phyloP scores from a whole-genome alignment of 495 filamentous ascomycete species.

The Eremomyces bilateralis region DNA sequence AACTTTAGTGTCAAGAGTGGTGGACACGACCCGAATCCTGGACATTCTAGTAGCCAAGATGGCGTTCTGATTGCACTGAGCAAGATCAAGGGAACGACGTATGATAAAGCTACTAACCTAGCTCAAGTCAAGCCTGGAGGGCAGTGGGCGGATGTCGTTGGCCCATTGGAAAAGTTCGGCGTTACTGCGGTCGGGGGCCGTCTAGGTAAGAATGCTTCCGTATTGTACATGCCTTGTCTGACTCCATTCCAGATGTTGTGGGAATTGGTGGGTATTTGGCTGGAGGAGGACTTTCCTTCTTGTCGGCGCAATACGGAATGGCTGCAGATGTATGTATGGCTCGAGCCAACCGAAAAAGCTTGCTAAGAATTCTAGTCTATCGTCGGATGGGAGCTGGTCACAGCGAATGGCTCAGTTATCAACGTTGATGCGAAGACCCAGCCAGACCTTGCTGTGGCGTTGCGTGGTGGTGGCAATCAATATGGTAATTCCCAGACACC shows the following conservation, averaged over 20 bases:
- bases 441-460: neutral
- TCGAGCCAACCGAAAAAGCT: neutral
- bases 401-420: neutral
- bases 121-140: conserved; percentile 5
- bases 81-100: neutral
- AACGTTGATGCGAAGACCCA: neutral
- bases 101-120: neutral
- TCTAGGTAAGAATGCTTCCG: conserved; percentile 1
- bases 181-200: conserved; percentile 6
- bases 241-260: neutral
- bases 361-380: neutral
- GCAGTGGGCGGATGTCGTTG: conserved; percentile 2
- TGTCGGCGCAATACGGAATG: neutral
- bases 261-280: neutral
- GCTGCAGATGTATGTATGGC: neutral
- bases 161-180: conserved; percentile 1
- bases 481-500: no score
- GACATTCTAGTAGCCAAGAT: neutral
- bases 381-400: neutral
- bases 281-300: neutral
- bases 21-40: neutral
- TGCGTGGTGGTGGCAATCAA: neutral
- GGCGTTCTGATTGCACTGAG: neutral
- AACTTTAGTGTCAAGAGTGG: neutral
- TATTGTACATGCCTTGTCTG: neutral